Base-by-base conservation (phyloP, 805 yeast species). In the Nakazawaea peltata region DNA sequence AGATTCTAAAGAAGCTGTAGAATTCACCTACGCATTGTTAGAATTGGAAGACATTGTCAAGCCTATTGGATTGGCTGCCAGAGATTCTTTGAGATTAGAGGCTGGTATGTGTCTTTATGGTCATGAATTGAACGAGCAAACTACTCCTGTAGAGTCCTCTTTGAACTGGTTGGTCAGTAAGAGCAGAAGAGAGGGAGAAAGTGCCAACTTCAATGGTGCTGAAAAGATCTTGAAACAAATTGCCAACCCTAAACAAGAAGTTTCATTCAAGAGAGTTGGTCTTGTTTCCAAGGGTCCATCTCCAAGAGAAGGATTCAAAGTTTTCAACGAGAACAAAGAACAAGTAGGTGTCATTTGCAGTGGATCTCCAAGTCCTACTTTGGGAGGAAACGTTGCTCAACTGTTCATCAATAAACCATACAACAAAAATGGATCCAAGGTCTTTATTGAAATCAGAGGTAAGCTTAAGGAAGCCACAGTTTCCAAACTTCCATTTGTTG, bases 71-170 rank as follows among this genome's bases (percentile, higher is more conserved):
- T 73, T 92, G 34, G 98, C 97, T n/a, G 97, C 98, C 2, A 78
- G 98, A 58, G 98, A 92, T 57, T 84, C 97, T 9, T 67, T 92
- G 45, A 75, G 98, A 51, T 64, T 92, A 34, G 98, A 92, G 63
- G 98, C 98, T 4, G 98, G 98, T 22, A 84, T 92, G 96, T 92
- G 98, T 59, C 68, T 92, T 37, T 92, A 92, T 50, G 98, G 98
- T 2, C 82, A 87, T 54, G 98, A 92, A 58, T 68, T 92, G 49
- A 73, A 71, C 42, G 95, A 86, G 47, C 56, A 61, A 10, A 76
- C 73, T 21, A 81, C 95, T 2, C 98, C 98, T 9, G 75, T 90
- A 4, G 94, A 87, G 47, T 94, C 92, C 0, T 76, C 92, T 0
- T 69, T 92, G 45, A 70, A 87, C 33, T 92, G 98, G 98, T 72